Percentiles rank a stretch among this genome's conserved stretches.
These are phyloP conservation scores for Boletus bicolor DNA, from an alignment of 768 basidiomycete species.

Conservation along the genomic window DNA sequence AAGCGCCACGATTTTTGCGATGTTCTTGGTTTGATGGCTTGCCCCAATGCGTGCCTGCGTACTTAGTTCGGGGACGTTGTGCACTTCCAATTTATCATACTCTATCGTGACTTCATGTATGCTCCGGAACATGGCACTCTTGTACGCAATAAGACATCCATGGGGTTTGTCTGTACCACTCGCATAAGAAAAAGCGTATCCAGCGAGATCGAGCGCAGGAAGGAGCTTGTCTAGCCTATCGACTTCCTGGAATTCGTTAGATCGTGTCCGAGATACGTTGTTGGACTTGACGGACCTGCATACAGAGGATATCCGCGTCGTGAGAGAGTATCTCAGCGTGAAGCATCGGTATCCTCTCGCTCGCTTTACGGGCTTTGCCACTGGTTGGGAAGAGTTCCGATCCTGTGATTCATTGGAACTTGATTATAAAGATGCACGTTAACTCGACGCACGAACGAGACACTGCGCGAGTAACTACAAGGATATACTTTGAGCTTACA, in stretches of 20 bases:
- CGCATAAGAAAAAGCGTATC: conserved; percentile 64
- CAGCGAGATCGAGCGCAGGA: conserved; percentile 60
- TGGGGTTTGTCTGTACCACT: conserved; percentile 77
- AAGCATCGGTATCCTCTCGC: conserved; percentile 72
- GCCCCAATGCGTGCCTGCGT: conserved; percentile 43
- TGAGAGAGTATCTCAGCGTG: conserved; percentile 70
- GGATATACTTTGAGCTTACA: neutral
- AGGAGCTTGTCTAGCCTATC: conserved; percentile 74
- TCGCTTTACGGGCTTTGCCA: conserved; percentile 70
- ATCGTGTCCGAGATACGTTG: neutral
- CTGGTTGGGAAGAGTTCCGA: conserved; percentile 82
- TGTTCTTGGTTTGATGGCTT: conserved; percentile 75
- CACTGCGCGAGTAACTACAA: conserved; percentile 71
- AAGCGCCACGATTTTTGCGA: conserved; percentile 73
- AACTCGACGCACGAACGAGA: conserved; percentile 63
- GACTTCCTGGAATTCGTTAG: conserved; percentile 61
- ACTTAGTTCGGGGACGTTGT: conserved; percentile 33
- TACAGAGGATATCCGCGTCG: conserved; percentile 77
- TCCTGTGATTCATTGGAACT: conserved; percentile 40
- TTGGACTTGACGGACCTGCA: conserved; percentile 57
- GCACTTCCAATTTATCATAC: conserved; percentile 68
- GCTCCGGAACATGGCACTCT: conserved; percentile 46
- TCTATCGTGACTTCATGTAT: conserved; percentile 47
- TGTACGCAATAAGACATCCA: conserved; percentile 81
- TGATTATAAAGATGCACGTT: neutral